Base-by-base conservation (phyloP, 169 alveolate genomes). In the Plasmodium gallinaceum region DNA sequence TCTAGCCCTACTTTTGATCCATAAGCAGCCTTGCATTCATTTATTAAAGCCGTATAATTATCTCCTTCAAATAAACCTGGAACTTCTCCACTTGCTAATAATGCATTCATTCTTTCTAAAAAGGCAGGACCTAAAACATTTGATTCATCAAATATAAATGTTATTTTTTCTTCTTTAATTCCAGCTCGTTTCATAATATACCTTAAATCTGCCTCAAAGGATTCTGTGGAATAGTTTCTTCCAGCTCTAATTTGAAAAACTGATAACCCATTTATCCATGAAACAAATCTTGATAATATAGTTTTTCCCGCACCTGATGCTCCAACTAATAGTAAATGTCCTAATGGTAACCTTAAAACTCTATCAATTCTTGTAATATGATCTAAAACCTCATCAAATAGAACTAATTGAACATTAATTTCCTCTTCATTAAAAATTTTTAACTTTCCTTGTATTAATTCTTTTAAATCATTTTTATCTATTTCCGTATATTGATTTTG, bases 31-130 rank as follows among this genome's bases (percentile, higher is more conserved):
- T 96, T 97, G 65, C 98, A 96, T 74, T 95, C 96, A 74, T 96
- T 95, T 86, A 98, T 96, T 66, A 98, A 93, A 39, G 98, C 96
- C 85, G 96, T 97, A 92, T 97, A 98, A 88, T 98, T 99, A 88
- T 98, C 99, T 52, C 99, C 99, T 85, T 98, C 99, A 90, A 98
- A 98, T 51, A 98, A 97, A 24, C 99, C 99, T 3, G 99, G 99
- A 32, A 98, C 99, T 88, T 98, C 99, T 42, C 99, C 99, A n/a
- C 96, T 93, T n/a, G 99, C 99, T 26, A 98, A 95, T 71, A 98
- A 94, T 0, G 99, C 99, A 91, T 98, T 98, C 99, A 98, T 98
- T 90, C 99, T 94, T 94, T 98, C 99, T 85, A 98, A 94, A 95
- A 98, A 98, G 10, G 99, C 99, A 20, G 99, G 98, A 14, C 99